Percentiles rank a stretch among this genome's conserved stretches.
phyloP scores from a whole-genome alignment of 2,329 filamentous ascomycete genomes.

The Alternaria arbusti region DNA sequence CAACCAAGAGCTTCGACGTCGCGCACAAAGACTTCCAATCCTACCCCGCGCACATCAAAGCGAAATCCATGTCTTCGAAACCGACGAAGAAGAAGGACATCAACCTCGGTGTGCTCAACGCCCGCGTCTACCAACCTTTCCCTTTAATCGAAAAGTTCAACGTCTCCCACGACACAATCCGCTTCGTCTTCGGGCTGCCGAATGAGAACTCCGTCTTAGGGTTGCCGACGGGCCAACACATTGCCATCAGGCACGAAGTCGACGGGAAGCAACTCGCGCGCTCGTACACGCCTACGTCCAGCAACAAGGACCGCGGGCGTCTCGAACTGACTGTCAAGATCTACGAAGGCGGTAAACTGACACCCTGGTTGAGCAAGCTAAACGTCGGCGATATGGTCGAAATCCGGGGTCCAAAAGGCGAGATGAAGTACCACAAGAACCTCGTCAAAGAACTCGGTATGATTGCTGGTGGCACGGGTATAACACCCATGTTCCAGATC shows the following conservation, averaged over 20 bases:
- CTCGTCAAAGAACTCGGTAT: slow-evolving; percentile 58
- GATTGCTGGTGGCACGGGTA: slow-evolving; percentile 62
- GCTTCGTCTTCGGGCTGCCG: slow-evolving; percentile 37
- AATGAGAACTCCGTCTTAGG: slow-evolving; percentile 33
- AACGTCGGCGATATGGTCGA: slow-evolving; percentile 57
- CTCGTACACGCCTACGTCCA: slow-evolving; percentile 46
- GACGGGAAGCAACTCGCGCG: slow-evolving; percentile 61
- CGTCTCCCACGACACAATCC: slow-evolving; percentile 25
- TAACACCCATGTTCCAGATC: slow-evolving; percentile 66
- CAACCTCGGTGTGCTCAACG: slow-evolving; percentile 57
- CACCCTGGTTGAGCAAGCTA: slow-evolving; percentile 56
- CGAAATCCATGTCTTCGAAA: slow-evolving; percentile 11
- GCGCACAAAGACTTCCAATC: slow-evolving; percentile 20
- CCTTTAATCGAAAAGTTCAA: slow-evolving; percentile 45
- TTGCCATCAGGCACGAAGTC: slow-evolving; percentile 61
- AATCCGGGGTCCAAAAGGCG: slow-evolving; percentile 64
- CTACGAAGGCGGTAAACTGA: slow-evolving; percentile 60
- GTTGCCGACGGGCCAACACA: slow-evolving; percentile 46
- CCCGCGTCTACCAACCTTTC: slow-evolving; percentile 56
- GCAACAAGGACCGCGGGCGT: slow-evolving; percentile 65
- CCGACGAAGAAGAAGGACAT: slow-evolving; percentile 17
- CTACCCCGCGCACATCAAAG: slow-evolving; percentile 19
- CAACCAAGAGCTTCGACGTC: slow-evolving; percentile 15
- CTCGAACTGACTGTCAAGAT: slow-evolving; percentile 61
- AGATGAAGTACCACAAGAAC: slow-evolving; percentile 57